phyloP scores from a whole-genome alignment of 140 eudicot genomes.

The Erigeron philadelphicus region DNA sequence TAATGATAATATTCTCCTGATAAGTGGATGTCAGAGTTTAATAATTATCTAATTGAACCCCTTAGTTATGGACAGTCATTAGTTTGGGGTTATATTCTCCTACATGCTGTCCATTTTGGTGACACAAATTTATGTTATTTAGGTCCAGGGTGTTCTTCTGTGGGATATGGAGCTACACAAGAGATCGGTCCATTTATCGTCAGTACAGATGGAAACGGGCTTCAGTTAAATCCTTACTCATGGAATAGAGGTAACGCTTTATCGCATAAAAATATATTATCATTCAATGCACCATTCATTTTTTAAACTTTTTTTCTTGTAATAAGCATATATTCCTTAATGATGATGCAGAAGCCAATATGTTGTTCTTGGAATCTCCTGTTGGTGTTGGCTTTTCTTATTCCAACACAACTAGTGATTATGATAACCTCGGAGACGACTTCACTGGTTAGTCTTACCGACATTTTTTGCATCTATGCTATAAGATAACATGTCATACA shows the following conservation, averaged over 20 bases:
- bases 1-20: conserved; percentile 13
- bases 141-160: conserved; percentile 99
- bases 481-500: not conserved
- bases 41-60: conserved; percentile 29
- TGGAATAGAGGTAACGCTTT: conserved; percentile 57
- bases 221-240: conserved; percentile 63
- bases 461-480: conserved; percentile 9
- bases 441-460: conserved; percentile 54
- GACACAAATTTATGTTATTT: conserved; percentile 36
- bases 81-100: conserved; percentile 26
- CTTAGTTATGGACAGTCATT: conserved; percentile 18
- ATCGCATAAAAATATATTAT: not conserved
- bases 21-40: conserved; percentile 27
- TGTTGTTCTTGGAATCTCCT: conserved; percentile 94
- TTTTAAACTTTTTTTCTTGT: not conserved
- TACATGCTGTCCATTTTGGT: conserved; percentile 43
- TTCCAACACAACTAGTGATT: conserved; percentile 74
- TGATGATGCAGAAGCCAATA: conserved; percentile 74
- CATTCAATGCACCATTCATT: conserved; percentile 8
- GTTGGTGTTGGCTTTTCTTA: conserved; percentile 94
- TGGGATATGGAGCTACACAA: conserved; percentile 98
- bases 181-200: conserved; percentile 90
- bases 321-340: conserved; percentile 16
- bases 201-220: conserved; percentile 45
- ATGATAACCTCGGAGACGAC: conserved; percentile 71